Percentiles rank a stretch among this genome's conserved stretches.
Evolutionary conservation across 129 eudicot species (phyloP).

Genomic region (Smallanthus sonchifolius): DNA sequence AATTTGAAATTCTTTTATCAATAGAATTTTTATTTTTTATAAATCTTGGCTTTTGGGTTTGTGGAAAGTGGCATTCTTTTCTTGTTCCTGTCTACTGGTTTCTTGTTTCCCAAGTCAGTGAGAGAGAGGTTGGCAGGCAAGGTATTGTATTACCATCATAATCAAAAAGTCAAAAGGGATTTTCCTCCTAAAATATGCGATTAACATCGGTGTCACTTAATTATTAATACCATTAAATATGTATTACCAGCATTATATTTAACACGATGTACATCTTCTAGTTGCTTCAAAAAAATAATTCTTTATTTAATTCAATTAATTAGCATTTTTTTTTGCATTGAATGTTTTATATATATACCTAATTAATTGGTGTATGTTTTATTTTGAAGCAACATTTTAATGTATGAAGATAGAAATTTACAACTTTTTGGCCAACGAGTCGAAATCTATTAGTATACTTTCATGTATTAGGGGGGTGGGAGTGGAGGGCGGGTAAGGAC

Average conservation of each 20-base stretch:
- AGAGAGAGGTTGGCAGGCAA: conserved; percentile 33
- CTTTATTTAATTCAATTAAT: background rate
- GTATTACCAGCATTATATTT: too few relatives aligned
- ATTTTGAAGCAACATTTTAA: too few relatives aligned
- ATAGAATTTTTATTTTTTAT: background rate
- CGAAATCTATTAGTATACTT: too few relatives aligned
- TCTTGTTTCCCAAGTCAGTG: conserved; percentile 31
- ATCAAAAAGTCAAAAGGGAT: conserved; percentile 34
- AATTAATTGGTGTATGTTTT: background rate
- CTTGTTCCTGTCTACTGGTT: conserved; percentile 37
- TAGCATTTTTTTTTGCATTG: background rate
- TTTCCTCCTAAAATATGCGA: conserved; percentile 21
- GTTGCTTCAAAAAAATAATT: background rate
- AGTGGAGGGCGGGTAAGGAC: too few relatives aligned
- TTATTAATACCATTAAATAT: too few relatives aligned
- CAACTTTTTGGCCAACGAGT: too few relatives aligned
- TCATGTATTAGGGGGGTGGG: too few relatives aligned
- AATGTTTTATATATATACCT: background rate
- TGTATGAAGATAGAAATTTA: too few relatives aligned
- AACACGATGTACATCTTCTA: background rate
- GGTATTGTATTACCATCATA: conserved; percentile 37
- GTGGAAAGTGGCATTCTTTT: conserved; percentile 47
- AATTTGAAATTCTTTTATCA: background rate
- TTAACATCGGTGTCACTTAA: conserved; percentile 4
- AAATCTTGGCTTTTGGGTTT: conserved; percentile 8